Base-by-base conservation (phyloP, 305 asterid species). In the Vinca major region DNA sequence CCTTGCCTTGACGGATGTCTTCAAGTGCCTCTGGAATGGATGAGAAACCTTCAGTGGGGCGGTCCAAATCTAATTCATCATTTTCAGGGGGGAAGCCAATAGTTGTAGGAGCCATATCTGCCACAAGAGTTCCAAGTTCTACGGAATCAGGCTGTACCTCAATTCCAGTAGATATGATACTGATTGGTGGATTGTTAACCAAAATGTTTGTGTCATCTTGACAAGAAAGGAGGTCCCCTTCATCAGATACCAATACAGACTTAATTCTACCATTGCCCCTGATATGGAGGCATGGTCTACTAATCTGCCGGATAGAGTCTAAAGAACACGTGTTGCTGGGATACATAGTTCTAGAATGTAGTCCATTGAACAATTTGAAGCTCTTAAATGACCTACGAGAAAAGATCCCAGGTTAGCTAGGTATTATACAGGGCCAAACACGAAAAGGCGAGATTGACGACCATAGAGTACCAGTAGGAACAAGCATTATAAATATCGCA, bases 1-100 rank as follows among this genome's bases (percentile, higher is more conserved):
- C 97, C 95, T 92, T 92, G 78, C 98, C 98, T n/a, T 82, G 62
- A 44, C 89, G 91, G 62, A 92, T 87, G 75, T 88, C 98, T 70
- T 92, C 89, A 73, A 92, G 85, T 69, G 97, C 97, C 65, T 85
- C 98, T 0, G 81, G 62, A 47, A 92, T 82, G 62, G 88, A 81
- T 0, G 97, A 87, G 82, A 92, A 87, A 65, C 97, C 97, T 81
- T 72, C 67, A 26, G 92, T 81, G 5, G 89, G 89, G 60, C 64
- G 69, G 71, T 92, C 98, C 78, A 90, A 66, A 72, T 90, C 90
- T 63, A 71, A 86, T 56, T 92, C 97, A 54, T 77, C 90, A 66
- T 63, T 79, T 9, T 76, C 89, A 63, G 61, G 69, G 43, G 85
- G 75, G 68, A 90, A 90, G 1, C 87, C 89, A 56, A 82, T 68